A percentile compares a stretch with the other conserved stretches of the same genome.
Evolutionary conservation across 2,329 filamentous ascomycete genomes (phyloP).

Genomic region (Xylaria sp.): DNA sequence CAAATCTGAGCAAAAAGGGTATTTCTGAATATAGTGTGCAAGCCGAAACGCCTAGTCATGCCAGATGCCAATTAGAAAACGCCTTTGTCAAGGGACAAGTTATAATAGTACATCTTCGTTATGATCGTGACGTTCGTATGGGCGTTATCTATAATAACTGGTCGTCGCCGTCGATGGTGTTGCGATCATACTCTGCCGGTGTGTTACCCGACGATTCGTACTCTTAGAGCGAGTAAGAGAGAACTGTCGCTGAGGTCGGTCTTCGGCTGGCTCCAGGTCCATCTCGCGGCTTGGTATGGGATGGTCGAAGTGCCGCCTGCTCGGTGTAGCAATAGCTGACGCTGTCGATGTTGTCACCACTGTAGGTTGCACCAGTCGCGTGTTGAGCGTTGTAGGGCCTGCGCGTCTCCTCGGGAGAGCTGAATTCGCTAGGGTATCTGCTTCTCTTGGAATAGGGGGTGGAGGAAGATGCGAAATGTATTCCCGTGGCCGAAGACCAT

Average conservation of each 20-base stretch:
- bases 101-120: constrained; percentile 49
- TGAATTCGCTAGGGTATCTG: constrained; percentile 53
- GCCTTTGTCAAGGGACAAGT: constrained; percentile 40
- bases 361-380: constrained; percentile 55
- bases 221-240: constrained; percentile 60
- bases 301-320: constrained; percentile 62
- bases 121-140: constrained; percentile 41
- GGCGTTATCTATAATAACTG: constrained; percentile 57
- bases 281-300: constrained; percentile 54
- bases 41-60: constrained; percentile 42
- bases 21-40: constrained; percentile 32
- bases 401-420: constrained; percentile 65
- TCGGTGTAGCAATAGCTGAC: constrained; percentile 47
- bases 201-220: constrained; percentile 55
- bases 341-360: constrained; percentile 44
- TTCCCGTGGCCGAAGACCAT: constrained; percentile 53
- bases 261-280: constrained; percentile 51
- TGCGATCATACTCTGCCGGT: constrained; percentile 56
- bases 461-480: constrained; percentile 52
- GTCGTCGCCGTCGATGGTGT: constrained; percentile 51
- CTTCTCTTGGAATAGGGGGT: constrained; percentile 47
- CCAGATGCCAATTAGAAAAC: constrained; percentile 39
- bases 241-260: constrained; percentile 57
- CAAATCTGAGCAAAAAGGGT: constrained; percentile 26
- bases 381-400: constrained; percentile 59